Evolutionary conservation across 129 eudicot species (phyloP).

Genomic region (Cynara cardunculus): DNA sequence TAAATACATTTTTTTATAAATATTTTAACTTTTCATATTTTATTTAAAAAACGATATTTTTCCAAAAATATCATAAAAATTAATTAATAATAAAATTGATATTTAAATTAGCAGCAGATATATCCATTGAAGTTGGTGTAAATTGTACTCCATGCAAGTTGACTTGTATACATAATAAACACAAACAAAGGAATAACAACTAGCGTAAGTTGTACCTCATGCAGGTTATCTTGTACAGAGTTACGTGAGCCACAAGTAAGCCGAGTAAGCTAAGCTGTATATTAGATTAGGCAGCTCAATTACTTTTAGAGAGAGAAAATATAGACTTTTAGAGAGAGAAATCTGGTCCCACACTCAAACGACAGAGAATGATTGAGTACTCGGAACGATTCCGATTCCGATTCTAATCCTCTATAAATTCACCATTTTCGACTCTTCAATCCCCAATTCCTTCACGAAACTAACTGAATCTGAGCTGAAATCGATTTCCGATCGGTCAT

Average conservation of each 20-base stretch:
- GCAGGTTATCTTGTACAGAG: conserved; percentile 26
- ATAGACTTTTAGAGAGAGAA: conserved; percentile 4
- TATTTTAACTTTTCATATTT: too few species aligned
- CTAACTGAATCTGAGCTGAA: background rate
- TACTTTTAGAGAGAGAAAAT: conserved; percentile 22
- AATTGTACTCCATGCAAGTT: conserved; percentile 25
- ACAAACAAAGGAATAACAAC: background rate
- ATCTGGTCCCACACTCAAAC: conserved; percentile 35
- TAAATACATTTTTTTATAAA: too few species aligned
- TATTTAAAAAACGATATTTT: too few species aligned
- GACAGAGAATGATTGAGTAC: conserved; percentile 34
- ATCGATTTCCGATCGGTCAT: background rate
- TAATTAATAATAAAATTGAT: too few species aligned
- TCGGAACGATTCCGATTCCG: conserved; percentile 25
- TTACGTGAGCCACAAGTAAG: conserved; percentile 36
- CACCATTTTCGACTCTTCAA: conserved; percentile 8
- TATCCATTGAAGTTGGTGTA: conserved; percentile 9
- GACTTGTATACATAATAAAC: background rate
- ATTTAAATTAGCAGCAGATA: background rate
- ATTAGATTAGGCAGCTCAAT: conserved; percentile 26
- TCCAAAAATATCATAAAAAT: too few species aligned
- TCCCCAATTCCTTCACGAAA: background rate
- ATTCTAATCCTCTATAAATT: conserved; percentile 23
- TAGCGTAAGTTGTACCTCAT: conserved; percentile 22
- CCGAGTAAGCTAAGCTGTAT: conserved; percentile 16